A percentile compares a stretch with the other conserved stretches of the same genome.
Evolutionary conservation across 306 rosid genomes (phyloP).

Genomic region (Quercus mongolica): DNA sequence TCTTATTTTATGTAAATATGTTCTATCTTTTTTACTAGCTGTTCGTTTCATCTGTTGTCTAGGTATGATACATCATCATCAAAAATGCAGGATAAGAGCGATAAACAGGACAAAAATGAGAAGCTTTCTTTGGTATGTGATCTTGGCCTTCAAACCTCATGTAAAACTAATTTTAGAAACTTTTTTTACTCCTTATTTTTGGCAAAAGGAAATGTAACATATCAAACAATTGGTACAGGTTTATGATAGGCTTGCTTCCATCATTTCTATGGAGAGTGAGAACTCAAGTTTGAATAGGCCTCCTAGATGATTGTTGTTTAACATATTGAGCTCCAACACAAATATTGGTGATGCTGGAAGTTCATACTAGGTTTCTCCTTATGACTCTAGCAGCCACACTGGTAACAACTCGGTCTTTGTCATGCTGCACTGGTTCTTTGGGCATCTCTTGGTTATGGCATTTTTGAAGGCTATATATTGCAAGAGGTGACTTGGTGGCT

Average conservation of each 20-base stretch:
- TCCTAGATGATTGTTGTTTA: conserved; percentile 33
- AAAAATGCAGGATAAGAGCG: conserved; percentile 31
- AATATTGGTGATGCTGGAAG: not conserved
- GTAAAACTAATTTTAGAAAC: not conserved
- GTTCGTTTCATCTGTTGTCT: conserved; percentile 15
- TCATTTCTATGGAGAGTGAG: conserved; percentile 84
- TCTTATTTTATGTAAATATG: not conserved
- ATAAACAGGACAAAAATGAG: conserved; percentile 28
- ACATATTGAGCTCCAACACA: not conserved
- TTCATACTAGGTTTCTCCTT: not conserved
- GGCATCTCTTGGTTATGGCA: not conserved
- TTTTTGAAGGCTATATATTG: not conserved
- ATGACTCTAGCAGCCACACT: not conserved
- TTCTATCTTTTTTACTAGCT: not conserved
- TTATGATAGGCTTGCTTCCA: conserved; percentile 65
- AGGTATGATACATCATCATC: conserved; percentile 65
- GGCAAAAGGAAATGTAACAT: not conserved
- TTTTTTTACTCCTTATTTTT: not conserved
- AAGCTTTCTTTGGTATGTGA: conserved; percentile 59
- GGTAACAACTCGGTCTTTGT: not conserved
- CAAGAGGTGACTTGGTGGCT: not conserved
- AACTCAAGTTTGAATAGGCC: conserved; percentile 52
- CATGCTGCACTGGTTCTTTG: not conserved
- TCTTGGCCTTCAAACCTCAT: not conserved
- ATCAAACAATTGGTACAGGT: conserved; percentile 41